phyloP scores from a whole-genome alignment of 371 early-diverging fungal genomes.

The Coemansia sp. region DNA sequence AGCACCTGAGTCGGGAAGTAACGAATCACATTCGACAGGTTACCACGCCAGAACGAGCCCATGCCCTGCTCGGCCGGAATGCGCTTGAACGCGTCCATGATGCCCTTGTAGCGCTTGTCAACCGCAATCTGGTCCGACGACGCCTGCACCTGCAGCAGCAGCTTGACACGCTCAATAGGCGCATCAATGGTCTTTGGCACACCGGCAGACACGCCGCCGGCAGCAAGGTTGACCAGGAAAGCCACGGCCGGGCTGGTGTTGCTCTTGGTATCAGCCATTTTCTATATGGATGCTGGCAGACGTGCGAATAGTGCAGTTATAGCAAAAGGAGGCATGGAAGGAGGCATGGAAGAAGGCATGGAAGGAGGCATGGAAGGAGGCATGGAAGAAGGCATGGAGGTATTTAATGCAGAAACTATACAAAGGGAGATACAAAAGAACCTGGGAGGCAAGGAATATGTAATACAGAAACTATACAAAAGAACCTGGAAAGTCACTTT shows the following conservation, averaged over 20 bases:
- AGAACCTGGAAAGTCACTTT: no score
- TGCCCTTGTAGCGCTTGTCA: conserved; percentile 69
- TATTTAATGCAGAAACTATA: no score
- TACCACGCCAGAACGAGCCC: conserved; percentile 68
- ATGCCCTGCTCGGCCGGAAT: conserved; percentile 69
- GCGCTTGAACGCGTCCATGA: conserved; percentile 65
- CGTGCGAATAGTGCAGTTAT: no score
- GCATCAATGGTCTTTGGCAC: conserved; percentile 91
- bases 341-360: no score
- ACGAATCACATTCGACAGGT: conserved; percentile 74
- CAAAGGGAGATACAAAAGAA: no score
- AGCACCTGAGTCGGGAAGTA: conserved; percentile 82
- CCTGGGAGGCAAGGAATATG: no score
- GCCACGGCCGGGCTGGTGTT: conserved; percentile 12
- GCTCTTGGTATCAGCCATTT: no score
- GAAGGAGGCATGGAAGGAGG: no score
- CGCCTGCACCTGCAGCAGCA: conserved; percentile 74
- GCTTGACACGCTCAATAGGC: conserved; percentile 80
- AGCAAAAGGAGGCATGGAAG: no score
- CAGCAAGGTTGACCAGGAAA: conserved; percentile 50
- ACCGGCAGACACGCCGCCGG: conserved; percentile 85
- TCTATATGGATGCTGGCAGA: conserved; percentile 4
- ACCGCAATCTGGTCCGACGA: conserved; percentile 63
- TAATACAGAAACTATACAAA: no score
- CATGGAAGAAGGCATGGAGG: no score